Evolutionary conservation across 805 yeast species (phyloP), one percentile per base, ranked within the genome.

Genomic region (Saccharomycopsis babjevae): DNA sequence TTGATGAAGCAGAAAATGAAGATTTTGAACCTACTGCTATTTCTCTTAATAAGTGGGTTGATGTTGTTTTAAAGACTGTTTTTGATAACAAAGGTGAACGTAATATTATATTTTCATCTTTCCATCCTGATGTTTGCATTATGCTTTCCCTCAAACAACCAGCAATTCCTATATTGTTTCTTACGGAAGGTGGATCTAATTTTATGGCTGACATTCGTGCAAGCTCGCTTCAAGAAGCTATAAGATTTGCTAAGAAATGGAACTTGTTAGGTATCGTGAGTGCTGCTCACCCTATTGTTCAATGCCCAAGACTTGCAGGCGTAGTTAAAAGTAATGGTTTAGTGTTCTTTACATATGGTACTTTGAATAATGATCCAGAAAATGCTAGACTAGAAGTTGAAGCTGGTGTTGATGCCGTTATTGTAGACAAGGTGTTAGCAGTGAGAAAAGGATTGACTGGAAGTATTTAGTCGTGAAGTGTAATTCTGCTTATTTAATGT

Each of bases 331-430:
- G 90, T 16, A 83, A 88, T 57, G 97, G 97, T 0, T 78, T 93
- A 65, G 97, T 92, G 13, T 92, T 97, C 73, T 93, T 93, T 61
- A 89, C 97, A 0, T 93, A 93, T 68, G 98, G 98, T 34, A 79
- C 81, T 1, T 79, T 81, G 70, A 93, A 93, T 71, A 93, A 93
- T 68, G 84, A 83, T 40, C 97, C 97, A 0, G 90, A 83, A 61
- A 84, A 84, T 64, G 91, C 96, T 34, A 84, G 83, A 66, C 76
- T 88, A 61, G 97, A 93, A 72, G 86, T 93, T 86, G 84, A 83
- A 65, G 92, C 96, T 3, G 98, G 98, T 8, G 97, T 93, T 13
- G 98, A 93, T 77, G 99, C 99, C 0, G 97, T 93, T n/a, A 93
- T 93, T 73, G 97, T 89, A 2, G 98, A 93, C 73, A 85, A 89